phyloP scores from a whole-genome alignment of 345 rosid species.

The Turritis glabra region DNA sequence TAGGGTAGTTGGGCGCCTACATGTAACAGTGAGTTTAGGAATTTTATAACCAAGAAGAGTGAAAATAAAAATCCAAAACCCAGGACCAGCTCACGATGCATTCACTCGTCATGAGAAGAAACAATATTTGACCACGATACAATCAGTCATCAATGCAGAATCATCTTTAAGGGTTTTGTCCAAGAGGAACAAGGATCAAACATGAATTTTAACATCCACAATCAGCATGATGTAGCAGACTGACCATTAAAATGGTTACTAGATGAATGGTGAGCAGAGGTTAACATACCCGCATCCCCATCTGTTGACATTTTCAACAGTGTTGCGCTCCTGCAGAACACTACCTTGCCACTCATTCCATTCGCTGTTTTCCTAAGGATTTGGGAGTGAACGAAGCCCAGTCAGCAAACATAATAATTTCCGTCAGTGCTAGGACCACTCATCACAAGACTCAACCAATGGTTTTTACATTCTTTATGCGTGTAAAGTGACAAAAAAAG shows the following conservation, averaged over 20 bases:
- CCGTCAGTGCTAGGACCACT: background rate
- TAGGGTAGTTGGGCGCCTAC: slow-evolving; percentile 94
- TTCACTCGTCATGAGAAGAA: background rate
- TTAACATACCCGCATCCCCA: slow-evolving; percentile 93
- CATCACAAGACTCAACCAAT: slow-evolving; percentile 10
- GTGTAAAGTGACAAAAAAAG: slow-evolving; percentile 7
- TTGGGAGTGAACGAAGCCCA: slow-evolving; percentile 4
- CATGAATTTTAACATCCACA: slow-evolving; percentile 3
- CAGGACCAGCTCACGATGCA: slow-evolving; percentile 2
- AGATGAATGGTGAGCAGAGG: slow-evolving; percentile 1
- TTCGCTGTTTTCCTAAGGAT: slow-evolving; percentile 72
- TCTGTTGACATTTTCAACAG: slow-evolving; percentile 83
- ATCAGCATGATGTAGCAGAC: slow-evolving; percentile 2
- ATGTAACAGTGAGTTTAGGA: slow-evolving; percentile 26
- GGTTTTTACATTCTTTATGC: slow-evolving; percentile 8
- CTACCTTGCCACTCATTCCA: slow-evolving; percentile 88
- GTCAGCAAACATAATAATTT: slow-evolving; percentile 20
- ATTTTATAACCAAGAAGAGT: slow-evolving; percentile 27
- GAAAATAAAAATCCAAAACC: slow-evolving; percentile 5
- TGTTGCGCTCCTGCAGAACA: slow-evolving; percentile 88
- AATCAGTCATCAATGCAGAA: slow-evolving; percentile 13
- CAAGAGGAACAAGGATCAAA: slow-evolving; percentile 13
- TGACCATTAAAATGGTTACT: slow-evolving; percentile 12
- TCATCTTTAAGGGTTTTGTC: background rate
- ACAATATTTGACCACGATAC: slow-evolving; percentile 4